Percentiles rank a stretch among this genome's conserved stretches.
Evolutionary conservation across 1,139 yeast genomes (phyloP).

Genomic region (Geotrichum cucujoidarum): DNA sequence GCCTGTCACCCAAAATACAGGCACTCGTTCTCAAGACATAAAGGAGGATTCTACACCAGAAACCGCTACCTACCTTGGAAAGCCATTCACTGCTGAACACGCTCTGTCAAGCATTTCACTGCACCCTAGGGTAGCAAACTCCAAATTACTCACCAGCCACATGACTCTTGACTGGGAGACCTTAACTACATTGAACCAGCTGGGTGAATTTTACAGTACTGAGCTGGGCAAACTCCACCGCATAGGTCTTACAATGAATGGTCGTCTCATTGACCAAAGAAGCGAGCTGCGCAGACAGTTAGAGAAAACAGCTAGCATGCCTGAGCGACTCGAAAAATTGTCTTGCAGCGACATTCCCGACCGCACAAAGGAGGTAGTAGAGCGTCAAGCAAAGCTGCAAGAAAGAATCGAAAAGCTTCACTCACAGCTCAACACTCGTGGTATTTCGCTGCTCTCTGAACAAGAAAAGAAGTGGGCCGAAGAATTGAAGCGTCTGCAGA

Average conservation of each 20-base stretch:
- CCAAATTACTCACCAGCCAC: constrained; percentile 15
- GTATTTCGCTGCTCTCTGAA: constrained; percentile 37
- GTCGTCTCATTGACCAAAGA: constrained; percentile 35
- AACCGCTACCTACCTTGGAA: constrained; percentile 7
- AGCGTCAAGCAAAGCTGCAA: constrained; percentile 36
- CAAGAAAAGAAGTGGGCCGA: constrained; percentile 45
- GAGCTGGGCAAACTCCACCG: constrained; percentile 31
- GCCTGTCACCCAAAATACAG: too few species aligned
- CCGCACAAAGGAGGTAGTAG: constrained; percentile 20
- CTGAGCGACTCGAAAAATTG: constrained; percentile 26
- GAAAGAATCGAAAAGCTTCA: constrained; percentile 36
- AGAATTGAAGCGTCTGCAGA: constrained; percentile 38
- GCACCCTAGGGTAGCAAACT: constrained; percentile 2
- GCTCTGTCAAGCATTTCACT: constrained; percentile 4
- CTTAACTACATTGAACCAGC: constrained; percentile 28
- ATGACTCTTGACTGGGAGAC: constrained; percentile 20
- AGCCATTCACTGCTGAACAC: constrained; percentile 1
- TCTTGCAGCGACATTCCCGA: constrained; percentile 17
- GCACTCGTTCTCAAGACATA: neutral
- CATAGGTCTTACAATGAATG: constrained; percentile 33
- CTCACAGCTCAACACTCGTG: constrained; percentile 29
- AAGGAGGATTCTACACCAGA: neutral
- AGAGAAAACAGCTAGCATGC: constrained; percentile 22
- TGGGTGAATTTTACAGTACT: constrained; percentile 25
- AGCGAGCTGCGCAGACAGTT: constrained; percentile 40